Evolutionary conservation across 2,329 filamentous ascomycete species (phyloP).

Genomic region (Cordyceps javanica): DNA sequence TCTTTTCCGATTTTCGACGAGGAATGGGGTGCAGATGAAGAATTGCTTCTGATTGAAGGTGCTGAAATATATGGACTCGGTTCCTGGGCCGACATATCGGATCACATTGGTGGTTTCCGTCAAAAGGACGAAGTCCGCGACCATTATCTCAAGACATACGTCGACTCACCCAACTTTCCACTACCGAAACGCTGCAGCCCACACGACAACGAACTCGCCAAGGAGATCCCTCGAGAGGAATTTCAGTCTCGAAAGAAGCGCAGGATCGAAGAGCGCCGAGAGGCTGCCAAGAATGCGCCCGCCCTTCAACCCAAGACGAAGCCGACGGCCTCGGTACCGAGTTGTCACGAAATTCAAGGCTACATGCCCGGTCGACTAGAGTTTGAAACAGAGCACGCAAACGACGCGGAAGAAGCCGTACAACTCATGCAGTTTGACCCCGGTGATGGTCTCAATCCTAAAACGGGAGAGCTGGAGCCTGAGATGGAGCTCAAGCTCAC

Average conservation of each 20-base stretch:
- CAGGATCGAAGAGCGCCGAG: conserved; percentile 85
- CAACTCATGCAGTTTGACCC: conserved; percentile 98
- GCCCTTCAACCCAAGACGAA: conserved; percentile 88
- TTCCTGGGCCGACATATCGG: conserved; percentile 95
- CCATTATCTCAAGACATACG: conserved; percentile 84
- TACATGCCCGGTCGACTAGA: conserved; percentile 98
- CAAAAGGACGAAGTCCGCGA: conserved; percentile 93
- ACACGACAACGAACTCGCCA: conserved; percentile 69
- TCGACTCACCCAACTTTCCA: conserved; percentile 78
- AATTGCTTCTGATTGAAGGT: conserved; percentile 86
- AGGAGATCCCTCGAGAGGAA: conserved; percentile 78
- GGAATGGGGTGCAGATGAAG: conserved; percentile 97
- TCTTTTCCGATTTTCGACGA: conserved; percentile 93
- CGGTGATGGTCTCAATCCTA: conserved; percentile 82
- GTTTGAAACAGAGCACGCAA: conserved; percentile 96
- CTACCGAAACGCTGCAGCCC: conserved; percentile 82
- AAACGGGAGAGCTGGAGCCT: conserved; percentile 80
- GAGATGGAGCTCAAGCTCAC: conserved; percentile 98
- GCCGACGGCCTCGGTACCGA: conserved; percentile 88
- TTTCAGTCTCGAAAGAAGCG: conserved; percentile 92
- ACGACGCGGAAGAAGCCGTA: conserved; percentile 95
- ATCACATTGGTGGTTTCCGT: conserved; percentile 93
- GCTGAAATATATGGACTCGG: conserved; percentile 94
- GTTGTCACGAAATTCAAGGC: conserved; percentile 95
- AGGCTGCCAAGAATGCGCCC: conserved; percentile 76